These are phyloP conservation scores for Paecilomyces niveus DNA, from an alignment of 2,329 filamentous ascomycete genomes.

Conservation along the genomic window DNA sequence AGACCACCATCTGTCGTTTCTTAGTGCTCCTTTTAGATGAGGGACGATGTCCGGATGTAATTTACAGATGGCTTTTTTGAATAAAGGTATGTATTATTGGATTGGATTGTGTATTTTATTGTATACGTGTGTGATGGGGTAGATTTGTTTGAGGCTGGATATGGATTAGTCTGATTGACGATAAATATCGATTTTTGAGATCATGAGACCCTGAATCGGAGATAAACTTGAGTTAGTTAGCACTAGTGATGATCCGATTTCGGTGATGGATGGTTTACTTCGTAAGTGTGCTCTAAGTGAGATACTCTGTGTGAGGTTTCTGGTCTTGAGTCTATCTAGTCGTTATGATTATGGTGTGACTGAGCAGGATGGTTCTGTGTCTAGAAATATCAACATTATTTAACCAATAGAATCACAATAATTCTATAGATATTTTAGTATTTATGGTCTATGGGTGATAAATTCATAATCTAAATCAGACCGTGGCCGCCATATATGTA, in stretches of 20 bases:
- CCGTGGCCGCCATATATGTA: background rate
- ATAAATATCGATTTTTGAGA: background rate
- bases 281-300: no score
- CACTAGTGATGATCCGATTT: background rate
- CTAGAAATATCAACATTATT: background rate
- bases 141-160: background rate
- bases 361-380: background rate
- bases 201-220: background rate
- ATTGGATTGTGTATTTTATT: background rate
- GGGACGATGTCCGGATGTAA: background rate
- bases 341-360: background rate
- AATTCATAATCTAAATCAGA: background rate
- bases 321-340: no score
- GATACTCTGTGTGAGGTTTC: no score
- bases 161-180: background rate
- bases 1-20: background rate
- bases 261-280: background rate
- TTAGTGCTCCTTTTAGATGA: background rate
- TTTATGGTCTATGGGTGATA: background rate
- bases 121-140: background rate
- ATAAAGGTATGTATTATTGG: background rate
- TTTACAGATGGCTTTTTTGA: background rate
- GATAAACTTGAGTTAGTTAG: background rate
- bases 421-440: background rate
- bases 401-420: background rate